A percentile compares a stretch with the other conserved stretches of the same genome.
Conservation (phyloP, 2,329 filamentous ascomycete genomes). For the Coniosporium tulheliwenetii region DNA sequence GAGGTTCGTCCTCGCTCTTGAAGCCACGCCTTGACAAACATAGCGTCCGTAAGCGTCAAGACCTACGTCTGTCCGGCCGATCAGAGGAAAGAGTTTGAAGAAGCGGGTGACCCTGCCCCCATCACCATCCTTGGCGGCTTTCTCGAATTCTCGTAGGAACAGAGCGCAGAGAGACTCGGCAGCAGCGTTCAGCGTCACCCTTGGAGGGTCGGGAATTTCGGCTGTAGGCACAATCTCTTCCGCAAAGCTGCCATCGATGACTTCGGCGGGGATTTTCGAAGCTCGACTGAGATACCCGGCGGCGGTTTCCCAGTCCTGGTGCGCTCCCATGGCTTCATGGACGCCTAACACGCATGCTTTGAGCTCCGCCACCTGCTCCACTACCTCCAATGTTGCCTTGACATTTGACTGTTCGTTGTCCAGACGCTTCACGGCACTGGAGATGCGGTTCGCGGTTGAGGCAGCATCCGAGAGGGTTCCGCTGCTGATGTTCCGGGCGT, state of each 20-base stretch:
- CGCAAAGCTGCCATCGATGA: constrained; percentile 73
- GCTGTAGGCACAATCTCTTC: constrained; percentile 87
- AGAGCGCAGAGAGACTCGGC: constrained; percentile 79
- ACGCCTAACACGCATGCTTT: constrained; percentile 94
- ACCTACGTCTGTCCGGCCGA: constrained; percentile 75
- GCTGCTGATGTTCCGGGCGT: constrained; percentile 70
- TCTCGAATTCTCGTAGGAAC: constrained; percentile 90
- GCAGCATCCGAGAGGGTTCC: constrained; percentile 81
- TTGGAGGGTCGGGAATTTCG: constrained; percentile 84
- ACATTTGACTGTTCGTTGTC: constrained; percentile 87
- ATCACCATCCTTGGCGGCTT: constrained; percentile 73
- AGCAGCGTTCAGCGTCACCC: constrained; percentile 71
- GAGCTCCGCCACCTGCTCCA: constrained; percentile 91
- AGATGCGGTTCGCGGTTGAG: constrained; percentile 71
- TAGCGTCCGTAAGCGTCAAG: constrained; percentile 91
- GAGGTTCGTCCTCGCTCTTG: constrained; percentile 64
- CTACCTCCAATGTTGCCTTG: constrained; percentile 76
- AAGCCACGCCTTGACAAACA: constrained; percentile 86
- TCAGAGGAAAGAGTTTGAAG: constrained; percentile 94
- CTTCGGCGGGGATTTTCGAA: constrained; percentile 61
- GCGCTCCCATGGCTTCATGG: constrained; percentile 88
- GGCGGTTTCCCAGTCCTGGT: constrained; percentile 96
- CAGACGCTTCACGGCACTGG: constrained; percentile 69
- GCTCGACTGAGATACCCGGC: constrained; percentile 79
- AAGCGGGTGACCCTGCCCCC: constrained; percentile 83